phyloP scores from a whole-genome alignment of 2,329 filamentous ascomycete species.

The Bipolaris oryzae region DNA sequence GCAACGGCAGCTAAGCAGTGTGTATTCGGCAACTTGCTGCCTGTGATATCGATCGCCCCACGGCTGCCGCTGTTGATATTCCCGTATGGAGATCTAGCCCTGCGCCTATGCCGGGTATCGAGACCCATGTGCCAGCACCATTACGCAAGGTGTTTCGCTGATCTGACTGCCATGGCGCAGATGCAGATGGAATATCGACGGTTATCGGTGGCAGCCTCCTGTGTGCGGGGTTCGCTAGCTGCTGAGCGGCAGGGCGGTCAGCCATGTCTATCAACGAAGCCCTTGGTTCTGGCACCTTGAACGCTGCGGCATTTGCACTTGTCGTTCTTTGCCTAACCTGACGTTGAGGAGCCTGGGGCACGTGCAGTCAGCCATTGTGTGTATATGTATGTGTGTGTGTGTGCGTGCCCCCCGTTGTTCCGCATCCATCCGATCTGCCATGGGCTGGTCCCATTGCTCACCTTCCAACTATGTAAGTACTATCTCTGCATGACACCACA shows the following conservation, averaged over 20 bases:
- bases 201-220: not conserved
- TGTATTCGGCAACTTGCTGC: not conserved
- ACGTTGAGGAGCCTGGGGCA: not conserved
- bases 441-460: not conserved
- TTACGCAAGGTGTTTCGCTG: not conserved
- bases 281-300: conserved; percentile 1
- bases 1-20: conserved; percentile 1
- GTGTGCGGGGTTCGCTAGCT: conserved; percentile 6
- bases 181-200: conserved; percentile 1
- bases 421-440: not conserved
- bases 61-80: not conserved
- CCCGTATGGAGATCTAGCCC: not conserved
- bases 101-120: too few species aligned
- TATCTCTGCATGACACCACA: too few species aligned
- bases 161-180: not conserved
- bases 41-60: conserved; percentile 4
- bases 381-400: not conserved
- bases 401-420: not conserved
- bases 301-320: not conserved
- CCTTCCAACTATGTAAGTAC: not conserved
- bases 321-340: not conserved
- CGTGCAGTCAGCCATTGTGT: not conserved
- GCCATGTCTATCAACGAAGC: not conserved
- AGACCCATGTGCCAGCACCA: not conserved
- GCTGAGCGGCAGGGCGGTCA: not conserved